A percentile compares a stretch with the other conserved stretches of the same genome.
Evolutionary conservation across 495 filamentous ascomycete genomes (phyloP).

Genomic region (Lasiosphaeris hirsuta): DNA sequence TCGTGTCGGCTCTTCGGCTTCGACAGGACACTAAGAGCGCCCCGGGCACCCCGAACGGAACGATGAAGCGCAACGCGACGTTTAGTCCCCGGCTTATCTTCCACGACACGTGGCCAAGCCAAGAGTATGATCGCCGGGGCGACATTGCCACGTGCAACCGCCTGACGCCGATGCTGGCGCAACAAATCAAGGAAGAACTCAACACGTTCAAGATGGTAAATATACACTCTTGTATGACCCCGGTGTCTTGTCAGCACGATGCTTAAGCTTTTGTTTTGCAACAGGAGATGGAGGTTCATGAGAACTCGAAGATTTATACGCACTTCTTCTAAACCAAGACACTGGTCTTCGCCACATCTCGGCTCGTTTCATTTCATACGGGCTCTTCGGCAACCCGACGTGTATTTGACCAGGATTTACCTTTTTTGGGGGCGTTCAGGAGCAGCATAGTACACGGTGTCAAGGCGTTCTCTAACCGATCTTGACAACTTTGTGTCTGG

Average conservation of each 20-base stretch:
- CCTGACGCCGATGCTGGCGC: conserved; percentile 91
- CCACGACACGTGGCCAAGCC: conserved; percentile 91
- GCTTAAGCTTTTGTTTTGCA: conserved; percentile 27
- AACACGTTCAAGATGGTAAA: conserved; percentile 99
- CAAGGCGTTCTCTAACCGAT: conserved; percentile 42
- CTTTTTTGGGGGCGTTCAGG: conserved; percentile 35
- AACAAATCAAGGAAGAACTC: conserved; percentile 99
- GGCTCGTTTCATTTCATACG: conserved; percentile 32
- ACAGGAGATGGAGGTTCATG: conserved; percentile 99
- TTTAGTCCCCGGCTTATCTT: conserved; percentile 94
- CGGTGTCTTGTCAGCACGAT: neutral
- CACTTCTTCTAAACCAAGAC: conserved; percentile 83
- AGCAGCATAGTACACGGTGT: conserved; percentile 53
- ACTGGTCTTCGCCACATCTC: conserved; percentile 21
- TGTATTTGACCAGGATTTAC: conserved; percentile 41
- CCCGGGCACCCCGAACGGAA: conserved; percentile 70
- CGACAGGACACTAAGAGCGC: conserved; percentile 68
- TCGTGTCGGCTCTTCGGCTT: conserved; percentile 69
- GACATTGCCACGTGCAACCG: conserved; percentile 98
- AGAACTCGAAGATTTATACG: conserved; percentile 97
- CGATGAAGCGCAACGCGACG: conserved; percentile 66
- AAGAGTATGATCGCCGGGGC: conserved; percentile 93
- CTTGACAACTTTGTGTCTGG: conserved; percentile 27
- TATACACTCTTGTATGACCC: conserved; percentile 8
- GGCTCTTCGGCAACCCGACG: conserved; percentile 23